A percentile compares a stretch with the other conserved stretches of the same genome.
Evolutionary conservation across 352 stramenopile species (phyloP).

Genomic region (Pythium pyrilobum): DNA sequence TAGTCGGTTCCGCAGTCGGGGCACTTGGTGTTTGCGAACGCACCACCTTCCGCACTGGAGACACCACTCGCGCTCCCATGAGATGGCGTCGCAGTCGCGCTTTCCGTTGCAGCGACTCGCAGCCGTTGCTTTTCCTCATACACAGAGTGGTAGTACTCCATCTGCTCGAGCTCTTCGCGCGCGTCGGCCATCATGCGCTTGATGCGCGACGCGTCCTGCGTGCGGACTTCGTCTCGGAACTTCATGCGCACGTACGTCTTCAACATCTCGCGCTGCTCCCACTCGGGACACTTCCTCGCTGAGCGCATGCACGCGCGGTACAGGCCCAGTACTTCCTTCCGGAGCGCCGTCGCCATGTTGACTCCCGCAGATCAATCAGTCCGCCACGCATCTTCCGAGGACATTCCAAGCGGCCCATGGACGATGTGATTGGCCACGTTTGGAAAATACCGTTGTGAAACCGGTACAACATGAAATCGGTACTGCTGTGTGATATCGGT

Average conservation of each 20-base stretch:
- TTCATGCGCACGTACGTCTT: constrained; percentile 74
- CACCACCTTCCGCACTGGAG: too few relatives aligned
- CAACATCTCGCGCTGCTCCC: constrained; percentile 84
- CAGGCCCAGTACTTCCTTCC: constrained; percentile 46
- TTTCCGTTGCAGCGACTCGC: neutral
- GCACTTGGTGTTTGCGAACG: constrained; percentile 17
- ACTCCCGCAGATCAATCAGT: neutral
- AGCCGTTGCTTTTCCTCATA: constrained; percentile 60
- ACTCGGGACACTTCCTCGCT: constrained; percentile 63
- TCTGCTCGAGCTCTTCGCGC: constrained; percentile 71
- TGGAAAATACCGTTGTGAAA: neutral
- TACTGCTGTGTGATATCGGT: too few relatives aligned
- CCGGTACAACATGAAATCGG: neutral
- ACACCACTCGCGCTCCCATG: too few relatives aligned
- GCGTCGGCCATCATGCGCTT: constrained; percentile 49
- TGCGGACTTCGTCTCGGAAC: constrained; percentile 51
- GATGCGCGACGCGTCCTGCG: constrained; percentile 52
- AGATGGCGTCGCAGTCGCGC: neutral
- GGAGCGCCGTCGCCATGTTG: constrained; percentile 2
- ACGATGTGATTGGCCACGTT: too few relatives aligned
- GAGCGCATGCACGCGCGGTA: constrained; percentile 76
- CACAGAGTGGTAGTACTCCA: constrained; percentile 86
- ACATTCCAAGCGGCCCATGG: too few relatives aligned
- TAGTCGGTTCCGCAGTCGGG: constrained; percentile 37
- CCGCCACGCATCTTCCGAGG: too few relatives aligned